Evolutionary conservation across 2,329 filamentous ascomycete genomes (phyloP).

Genomic region (Pyrenophora seminiperda): DNA sequence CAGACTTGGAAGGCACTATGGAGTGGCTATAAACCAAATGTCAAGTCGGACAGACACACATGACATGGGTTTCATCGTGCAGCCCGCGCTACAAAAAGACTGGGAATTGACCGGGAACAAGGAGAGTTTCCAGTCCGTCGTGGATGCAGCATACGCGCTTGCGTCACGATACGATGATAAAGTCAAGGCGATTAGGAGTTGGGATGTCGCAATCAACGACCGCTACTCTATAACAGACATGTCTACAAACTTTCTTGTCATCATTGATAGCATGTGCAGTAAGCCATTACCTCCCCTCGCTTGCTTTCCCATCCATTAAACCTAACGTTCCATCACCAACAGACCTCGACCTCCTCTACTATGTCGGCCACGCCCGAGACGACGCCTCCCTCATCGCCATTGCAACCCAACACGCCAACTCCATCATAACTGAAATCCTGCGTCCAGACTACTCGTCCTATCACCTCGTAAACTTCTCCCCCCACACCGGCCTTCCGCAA

Average conservation of each 20-base stretch:
- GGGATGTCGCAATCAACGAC: conserved; percentile 52
- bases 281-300: neutral
- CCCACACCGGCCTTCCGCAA: conserved; percentile 51
- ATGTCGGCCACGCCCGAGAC: conserved; percentile 39
- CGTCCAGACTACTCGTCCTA: conserved; percentile 45
- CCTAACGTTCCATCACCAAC: neutral
- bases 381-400: conserved; percentile 42
- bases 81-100: conserved; percentile 54
- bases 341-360: conserved; percentile 50
- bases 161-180: conserved; percentile 51
- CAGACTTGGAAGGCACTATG: conserved; percentile 38
- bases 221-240: conserved; percentile 47
- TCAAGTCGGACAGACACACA: conserved; percentile 56
- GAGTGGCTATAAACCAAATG: conserved; percentile 41
- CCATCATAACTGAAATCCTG: conserved; percentile 44
- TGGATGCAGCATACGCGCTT: conserved; percentile 54
- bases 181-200: conserved; percentile 56
- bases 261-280: conserved; percentile 54
- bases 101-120: conserved; percentile 54
- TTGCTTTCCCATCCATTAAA: neutral
- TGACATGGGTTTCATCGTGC: conserved; percentile 61
- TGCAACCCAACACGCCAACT: conserved; percentile 48
- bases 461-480: conserved; percentile 56
- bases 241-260: conserved; percentile 48
- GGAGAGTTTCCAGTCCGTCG: conserved; percentile 49